Percentiles rank a stretch among this genome's conserved stretches.
phyloP scores from a whole-genome alignment of 2,329 filamentous ascomycete genomes.

The Coniochaeta sp. region DNA sequence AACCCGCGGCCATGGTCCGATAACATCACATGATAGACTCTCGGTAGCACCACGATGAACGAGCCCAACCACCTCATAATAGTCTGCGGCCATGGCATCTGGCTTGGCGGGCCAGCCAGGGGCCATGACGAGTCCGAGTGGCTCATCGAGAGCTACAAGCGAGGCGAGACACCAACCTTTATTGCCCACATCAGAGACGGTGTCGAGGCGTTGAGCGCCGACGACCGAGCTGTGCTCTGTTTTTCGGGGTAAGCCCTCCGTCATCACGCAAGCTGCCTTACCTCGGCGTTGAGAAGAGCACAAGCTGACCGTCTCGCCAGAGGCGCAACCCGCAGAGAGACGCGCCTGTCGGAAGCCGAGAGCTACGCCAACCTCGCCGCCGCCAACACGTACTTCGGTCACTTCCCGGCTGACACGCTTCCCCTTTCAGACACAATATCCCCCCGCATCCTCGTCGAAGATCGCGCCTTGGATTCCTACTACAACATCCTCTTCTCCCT shows the following conservation, averaged over 20 bases:
- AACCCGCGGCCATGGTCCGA: background rate
- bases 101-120: slow-evolving; percentile 47
- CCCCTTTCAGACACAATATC: background rate
- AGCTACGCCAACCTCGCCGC: slow-evolving; percentile 52
- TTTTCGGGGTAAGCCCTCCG: slow-evolving; percentile 62
- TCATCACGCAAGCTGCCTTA: no score
- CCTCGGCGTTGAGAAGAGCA: background rate
- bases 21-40: background rate
- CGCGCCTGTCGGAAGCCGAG: slow-evolving; percentile 49
- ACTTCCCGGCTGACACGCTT: slow-evolving; percentile 18
- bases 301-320: slow-evolving; percentile 26
- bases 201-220: slow-evolving; percentile 40
- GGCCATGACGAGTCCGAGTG: slow-evolving; percentile 55
- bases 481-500: slow-evolving; percentile 78
- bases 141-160: slow-evolving; percentile 72
- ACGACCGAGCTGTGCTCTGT: slow-evolving; percentile 45
- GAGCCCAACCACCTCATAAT: slow-evolving; percentile 55
- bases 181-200: slow-evolving; percentile 66
- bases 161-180: slow-evolving; percentile 72
- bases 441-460: slow-evolving; percentile 53
- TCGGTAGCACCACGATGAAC: background rate
- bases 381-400: slow-evolving; percentile 37
- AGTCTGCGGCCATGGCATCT: slow-evolving; percentile 82
- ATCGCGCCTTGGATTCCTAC: slow-evolving; percentile 74
- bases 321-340: slow-evolving; percentile 54